phyloP scores from a whole-genome alignment of 768 basidiomycete genomes.

The Lactarius akahatsu region DNA sequence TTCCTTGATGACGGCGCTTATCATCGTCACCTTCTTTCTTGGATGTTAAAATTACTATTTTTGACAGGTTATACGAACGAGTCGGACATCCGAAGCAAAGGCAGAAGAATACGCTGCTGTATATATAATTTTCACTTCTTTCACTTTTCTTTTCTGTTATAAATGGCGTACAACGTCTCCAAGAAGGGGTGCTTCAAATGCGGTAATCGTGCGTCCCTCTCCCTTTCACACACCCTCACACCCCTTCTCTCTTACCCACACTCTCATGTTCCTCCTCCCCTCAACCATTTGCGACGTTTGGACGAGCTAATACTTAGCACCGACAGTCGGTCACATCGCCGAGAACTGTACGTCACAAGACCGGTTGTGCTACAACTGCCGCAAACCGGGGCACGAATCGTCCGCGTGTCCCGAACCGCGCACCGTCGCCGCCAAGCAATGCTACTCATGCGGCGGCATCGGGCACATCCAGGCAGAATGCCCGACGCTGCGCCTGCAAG shows the following conservation, averaged over 20 bases:
- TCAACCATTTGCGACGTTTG: conserved; percentile 5
- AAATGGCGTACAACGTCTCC: conserved; percentile 80
- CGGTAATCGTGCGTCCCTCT: conserved; percentile 70
- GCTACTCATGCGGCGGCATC: conserved; percentile 90
- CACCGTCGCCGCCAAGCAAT: conserved; percentile 82
- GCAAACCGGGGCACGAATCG: conserved; percentile 92
- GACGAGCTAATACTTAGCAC: conserved; percentile 26
- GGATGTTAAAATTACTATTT: conserved; percentile 1
- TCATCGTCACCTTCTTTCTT: neutral
- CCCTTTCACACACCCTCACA: neutral
- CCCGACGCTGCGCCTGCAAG: conserved; percentile 71
- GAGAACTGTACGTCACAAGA: conserved; percentile 88
- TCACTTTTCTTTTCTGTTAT: conserved; percentile 35
- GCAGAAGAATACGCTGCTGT: conserved; percentile 17
- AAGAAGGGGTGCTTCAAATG: conserved; percentile 94
- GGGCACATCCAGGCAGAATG: conserved; percentile 90
- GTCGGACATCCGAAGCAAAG: conserved; percentile 8
- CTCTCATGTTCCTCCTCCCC: too few relatives aligned
- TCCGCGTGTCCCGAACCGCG: conserved; percentile 84
- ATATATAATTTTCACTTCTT: conserved; percentile 25
- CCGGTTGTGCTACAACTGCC: conserved; percentile 92
- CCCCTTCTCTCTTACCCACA: conserved; percentile 5
- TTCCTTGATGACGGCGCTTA: conserved; percentile 10
- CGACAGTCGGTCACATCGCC: conserved; percentile 85
- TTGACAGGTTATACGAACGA: conserved; percentile 11